phyloP scores from a whole-genome alignment of 352 stramenopile species.

The Thraustotheca clavata region DNA sequence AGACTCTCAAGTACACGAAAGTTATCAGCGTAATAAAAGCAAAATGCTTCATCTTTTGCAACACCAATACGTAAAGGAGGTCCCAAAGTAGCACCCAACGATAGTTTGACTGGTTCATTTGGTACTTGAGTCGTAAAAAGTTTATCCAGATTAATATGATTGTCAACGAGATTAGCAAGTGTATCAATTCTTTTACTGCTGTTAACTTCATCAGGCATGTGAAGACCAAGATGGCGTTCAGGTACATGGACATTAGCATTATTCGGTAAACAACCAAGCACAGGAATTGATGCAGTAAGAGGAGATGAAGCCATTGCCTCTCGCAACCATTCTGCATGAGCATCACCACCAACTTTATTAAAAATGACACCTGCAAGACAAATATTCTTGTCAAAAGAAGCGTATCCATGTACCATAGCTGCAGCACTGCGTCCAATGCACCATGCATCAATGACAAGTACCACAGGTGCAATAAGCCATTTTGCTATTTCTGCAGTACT shows the following conservation, averaged over 20 bases:
- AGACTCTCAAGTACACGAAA: not conserved
- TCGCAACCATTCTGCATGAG: conserved; percentile 17
- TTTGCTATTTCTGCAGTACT: conserved; percentile 20
- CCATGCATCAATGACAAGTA: conserved; percentile 25
- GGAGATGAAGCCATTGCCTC: conserved; percentile 13
- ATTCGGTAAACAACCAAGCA: conserved; percentile 19
- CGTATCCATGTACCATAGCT: conserved; percentile 25
- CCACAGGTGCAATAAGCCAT: conserved; percentile 15
- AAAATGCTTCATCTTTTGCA: conserved; percentile 14
- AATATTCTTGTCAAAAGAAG: conserved; percentile 22
- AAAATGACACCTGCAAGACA: conserved; percentile 21
- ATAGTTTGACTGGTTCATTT: not conserved
- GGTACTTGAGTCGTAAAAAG: not conserved
- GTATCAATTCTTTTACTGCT: not conserved
- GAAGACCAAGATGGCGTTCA: conserved; percentile 26
- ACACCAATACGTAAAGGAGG: conserved; percentile 17
- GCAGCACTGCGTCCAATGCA: conserved; percentile 21
- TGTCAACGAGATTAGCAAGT: not conserved
- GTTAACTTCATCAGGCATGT: conserved; percentile 16
- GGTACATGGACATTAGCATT: conserved; percentile 13
- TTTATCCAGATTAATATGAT: conserved; percentile 6
- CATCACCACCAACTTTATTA: conserved; percentile 22
- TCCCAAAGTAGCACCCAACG: not conserved
- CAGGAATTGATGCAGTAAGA: not conserved
- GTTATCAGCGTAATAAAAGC: conserved; percentile 22